These are phyloP conservation scores for Pholiota microspora DNA, from an alignment of 768 basidiomycete genomes.

Conservation along the genomic window DNA sequence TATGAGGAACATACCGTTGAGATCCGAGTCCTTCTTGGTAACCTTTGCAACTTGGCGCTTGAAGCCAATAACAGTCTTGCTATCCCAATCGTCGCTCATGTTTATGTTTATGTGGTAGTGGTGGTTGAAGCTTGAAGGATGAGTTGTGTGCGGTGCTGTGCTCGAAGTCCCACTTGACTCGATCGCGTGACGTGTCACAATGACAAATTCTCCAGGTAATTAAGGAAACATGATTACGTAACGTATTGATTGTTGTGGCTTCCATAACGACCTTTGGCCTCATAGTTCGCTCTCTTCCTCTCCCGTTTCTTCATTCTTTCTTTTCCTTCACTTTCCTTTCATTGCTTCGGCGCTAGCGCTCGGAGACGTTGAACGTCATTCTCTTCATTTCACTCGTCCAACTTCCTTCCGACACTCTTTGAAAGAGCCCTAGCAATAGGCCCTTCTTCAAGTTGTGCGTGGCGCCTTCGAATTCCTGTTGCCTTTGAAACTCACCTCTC, in stretches of 20 bases:
- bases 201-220: background rate
- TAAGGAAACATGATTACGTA: background rate
- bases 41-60: conserved; percentile 64
- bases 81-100: conserved; percentile 71
- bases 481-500: background rate
- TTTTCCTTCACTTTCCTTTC: conserved; percentile 25
- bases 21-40: conserved; percentile 56
- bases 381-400: conserved; percentile 33
- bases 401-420: conserved; percentile 45
- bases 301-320: conserved; percentile 15
- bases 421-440: conserved; percentile 37
- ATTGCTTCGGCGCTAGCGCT: conserved; percentile 42
- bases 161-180: too few species aligned
- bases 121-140: conserved; percentile 13
- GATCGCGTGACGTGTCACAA: conserved; percentile 4
- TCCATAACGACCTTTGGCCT: conserved; percentile 13
- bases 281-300: conserved; percentile 9
- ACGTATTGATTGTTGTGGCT: conserved; percentile 5
- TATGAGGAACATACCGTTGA: conserved; percentile 40
- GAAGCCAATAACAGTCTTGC: conserved; percentile 68
- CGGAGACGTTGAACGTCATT: conserved; percentile 71
- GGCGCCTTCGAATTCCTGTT: background rate
- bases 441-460: conserved; percentile 15
- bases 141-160: conserved; percentile 10
- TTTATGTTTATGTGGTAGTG: conserved; percentile 21